These are phyloP conservation scores for Mesotaenium endlicherianum DNA, from an alignment of 139 green algal genomes.

Conservation along the genomic window DNA sequence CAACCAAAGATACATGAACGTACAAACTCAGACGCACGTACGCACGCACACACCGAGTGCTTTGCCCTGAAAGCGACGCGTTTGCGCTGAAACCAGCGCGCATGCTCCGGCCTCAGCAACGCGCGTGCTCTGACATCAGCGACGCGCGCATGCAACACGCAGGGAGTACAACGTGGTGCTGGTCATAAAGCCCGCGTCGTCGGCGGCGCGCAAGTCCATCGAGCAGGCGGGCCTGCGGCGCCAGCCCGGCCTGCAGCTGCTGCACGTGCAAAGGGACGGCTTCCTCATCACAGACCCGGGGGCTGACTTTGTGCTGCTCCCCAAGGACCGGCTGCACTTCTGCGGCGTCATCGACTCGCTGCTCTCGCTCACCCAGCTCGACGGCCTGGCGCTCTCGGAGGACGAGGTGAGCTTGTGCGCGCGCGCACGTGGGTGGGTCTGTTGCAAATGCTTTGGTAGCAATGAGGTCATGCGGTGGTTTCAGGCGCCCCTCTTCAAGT, in stretches of 20 bases:
- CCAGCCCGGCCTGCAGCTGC: constrained; percentile 56
- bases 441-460: too few species aligned
- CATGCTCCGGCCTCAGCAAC: too few species aligned
- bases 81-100: too few species aligned
- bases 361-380: constrained; percentile 62
- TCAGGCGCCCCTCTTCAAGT: too few species aligned
- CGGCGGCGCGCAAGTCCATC: constrained; percentile 51
- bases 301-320: constrained; percentile 47
- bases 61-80: too few species aligned
- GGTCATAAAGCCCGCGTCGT: constrained; percentile 17
- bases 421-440: too few species aligned
- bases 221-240: constrained; percentile 34
- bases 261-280: constrained; percentile 61
- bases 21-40: too few species aligned
- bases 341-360: constrained; percentile 60
- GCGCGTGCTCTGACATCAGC: too few species aligned
- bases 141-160: too few species aligned
- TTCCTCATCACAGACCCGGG: constrained; percentile 54
- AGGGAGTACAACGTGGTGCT: constrained; percentile 61
- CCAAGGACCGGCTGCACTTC: constrained; percentile 78
- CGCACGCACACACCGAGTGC: too few species aligned
- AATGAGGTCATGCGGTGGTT: too few species aligned
- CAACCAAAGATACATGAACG: too few species aligned
- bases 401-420: constrained; percentile 45
- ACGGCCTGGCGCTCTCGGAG: constrained; percentile 53